A percentile compares a stretch with the other conserved stretches of the same genome.
Evolutionary conservation across 306 rosid genomes (phyloP).

Genomic region (Cucurbita maxima): DNA sequence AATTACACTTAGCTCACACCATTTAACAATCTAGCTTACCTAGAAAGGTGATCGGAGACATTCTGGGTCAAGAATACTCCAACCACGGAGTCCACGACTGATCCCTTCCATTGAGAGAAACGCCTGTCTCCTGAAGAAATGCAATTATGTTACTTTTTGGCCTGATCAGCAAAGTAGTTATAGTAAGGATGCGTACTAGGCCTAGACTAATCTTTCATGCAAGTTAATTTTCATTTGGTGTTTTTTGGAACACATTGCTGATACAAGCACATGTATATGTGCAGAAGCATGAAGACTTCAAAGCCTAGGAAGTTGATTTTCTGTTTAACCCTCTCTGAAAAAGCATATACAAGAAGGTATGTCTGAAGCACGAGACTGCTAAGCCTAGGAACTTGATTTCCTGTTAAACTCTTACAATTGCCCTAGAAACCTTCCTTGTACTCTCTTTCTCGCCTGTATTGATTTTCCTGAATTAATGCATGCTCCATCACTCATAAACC

Average conservation of each 20-base stretch:
- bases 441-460: background rate
- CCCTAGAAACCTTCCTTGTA: background rate
- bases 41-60: slow-evolving; percentile 95
- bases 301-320: background rate
- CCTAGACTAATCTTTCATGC: background rate
- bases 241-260: background rate
- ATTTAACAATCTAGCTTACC: slow-evolving; percentile 26
- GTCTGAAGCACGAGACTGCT: background rate
- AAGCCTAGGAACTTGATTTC: background rate
- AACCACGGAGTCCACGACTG: slow-evolving; percentile 90
- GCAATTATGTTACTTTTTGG: slow-evolving; percentile 7
- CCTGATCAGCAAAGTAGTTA: background rate
- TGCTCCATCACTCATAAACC: background rate
- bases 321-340: background rate
- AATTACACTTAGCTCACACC: background rate
- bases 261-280: background rate
- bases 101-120: slow-evolving; percentile 95
- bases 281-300: background rate
- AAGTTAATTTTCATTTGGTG: background rate
- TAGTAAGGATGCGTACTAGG: background rate
- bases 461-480: background rate
- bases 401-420: background rate
- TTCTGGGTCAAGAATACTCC: slow-evolving; percentile 98
- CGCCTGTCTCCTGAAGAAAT: slow-evolving; percentile 83
- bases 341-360: background rate